Evolutionary conservation across 495 filamentous ascomycete genomes (phyloP).

Genomic region (Zalerion maritima): DNA sequence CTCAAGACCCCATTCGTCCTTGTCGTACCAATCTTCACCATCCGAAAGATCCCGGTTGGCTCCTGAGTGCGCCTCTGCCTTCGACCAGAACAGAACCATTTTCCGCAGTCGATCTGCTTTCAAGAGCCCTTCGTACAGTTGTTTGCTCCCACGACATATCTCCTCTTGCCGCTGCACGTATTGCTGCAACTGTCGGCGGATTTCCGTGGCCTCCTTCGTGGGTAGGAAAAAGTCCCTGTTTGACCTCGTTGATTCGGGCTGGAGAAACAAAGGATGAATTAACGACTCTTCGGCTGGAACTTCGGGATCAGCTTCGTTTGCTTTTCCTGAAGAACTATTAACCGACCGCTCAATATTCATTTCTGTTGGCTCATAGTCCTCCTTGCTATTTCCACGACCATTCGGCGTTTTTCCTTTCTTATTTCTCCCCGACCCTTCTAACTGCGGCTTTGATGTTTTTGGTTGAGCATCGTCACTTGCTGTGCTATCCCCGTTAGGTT

Average conservation of each 20-base stretch:
- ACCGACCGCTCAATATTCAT: too few species aligned
- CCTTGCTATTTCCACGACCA: too few species aligned
- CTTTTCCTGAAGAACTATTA: slow-evolving; percentile 1
- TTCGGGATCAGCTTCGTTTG: slow-evolving; percentile 9
- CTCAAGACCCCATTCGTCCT: slow-evolving; percentile 71
- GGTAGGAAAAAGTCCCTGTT: slow-evolving; percentile 73
- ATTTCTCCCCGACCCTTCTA: too few species aligned
- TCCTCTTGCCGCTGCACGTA: slow-evolving; percentile 96
- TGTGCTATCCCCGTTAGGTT: too few species aligned
- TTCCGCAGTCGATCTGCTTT: slow-evolving; percentile 64
- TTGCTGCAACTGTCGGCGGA: slow-evolving; percentile 62
- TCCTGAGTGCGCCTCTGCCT: slow-evolving; percentile 80
- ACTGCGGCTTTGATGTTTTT: too few species aligned
- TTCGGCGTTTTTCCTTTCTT: slow-evolving; percentile 3
- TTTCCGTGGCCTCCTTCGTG: slow-evolving; percentile 71
- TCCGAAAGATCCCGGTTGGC: slow-evolving; percentile 59
- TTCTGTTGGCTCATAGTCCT: too few species aligned
- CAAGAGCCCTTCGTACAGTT: slow-evolving; percentile 60
- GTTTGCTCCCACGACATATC: slow-evolving; percentile 64
- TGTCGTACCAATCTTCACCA: slow-evolving; percentile 93
- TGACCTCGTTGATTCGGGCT: slow-evolving; percentile 50
- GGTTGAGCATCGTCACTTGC: too few species aligned
- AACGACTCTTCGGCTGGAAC: slow-evolving; percentile 21
- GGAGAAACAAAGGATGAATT: slow-evolving; percentile 78
- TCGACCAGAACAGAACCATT: slow-evolving; percentile 66